Base-by-base conservation (phyloP, 139 green algal species). In the Eudorina sp. region DNA sequence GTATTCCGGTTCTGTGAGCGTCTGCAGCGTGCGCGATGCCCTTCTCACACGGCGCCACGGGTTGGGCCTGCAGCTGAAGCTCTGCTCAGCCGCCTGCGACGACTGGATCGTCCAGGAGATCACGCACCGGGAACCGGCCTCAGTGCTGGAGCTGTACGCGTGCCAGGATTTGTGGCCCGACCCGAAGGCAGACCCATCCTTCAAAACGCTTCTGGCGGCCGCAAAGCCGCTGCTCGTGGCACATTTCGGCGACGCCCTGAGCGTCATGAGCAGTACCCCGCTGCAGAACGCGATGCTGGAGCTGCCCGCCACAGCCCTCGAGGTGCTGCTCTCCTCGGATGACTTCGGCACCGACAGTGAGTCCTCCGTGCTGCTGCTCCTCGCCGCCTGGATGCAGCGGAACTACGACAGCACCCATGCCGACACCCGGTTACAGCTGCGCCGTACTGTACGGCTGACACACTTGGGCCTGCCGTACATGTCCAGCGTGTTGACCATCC, bases 311-410 rank as follows among this genome's bases (percentile, higher is more conserved):
- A 19, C 27, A 19, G 53, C 5, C 25, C 23, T 84, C 19, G 19
- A 73, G 18, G 38, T 2, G 21, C 53, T 84, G 77, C 51, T 84
- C 53, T 3, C 36, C 29, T 73, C 41, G 8, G 53, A 72, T 23
- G 53, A 70, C 53, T 72, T 84, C 53, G 53, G 53, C 34, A 84
- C 53, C 36, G 77, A 84, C 77, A 34, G 14, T 38, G 77, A 84
- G 53, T 36, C 34, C 36, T 73, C 36, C 4, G 53, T 84, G 38
- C 21, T 84, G 34, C 21, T 72, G 53, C 36, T 84, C 23, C 53
- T 84, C 19, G 38, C 53, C 9, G 45, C 45, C 4, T 82, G 74
- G 74, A 82, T 82, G 74, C 29, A 2, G 31, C 2, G 0, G 4
- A 82, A 82, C 74, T 64, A 66, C 74, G 13, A 51, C 27, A 27